A percentile compares a stretch with the other conserved stretches of the same genome.
Conservation (phyloP, 768 basidiomycete genomes). For the Boletus sp. region DNA sequence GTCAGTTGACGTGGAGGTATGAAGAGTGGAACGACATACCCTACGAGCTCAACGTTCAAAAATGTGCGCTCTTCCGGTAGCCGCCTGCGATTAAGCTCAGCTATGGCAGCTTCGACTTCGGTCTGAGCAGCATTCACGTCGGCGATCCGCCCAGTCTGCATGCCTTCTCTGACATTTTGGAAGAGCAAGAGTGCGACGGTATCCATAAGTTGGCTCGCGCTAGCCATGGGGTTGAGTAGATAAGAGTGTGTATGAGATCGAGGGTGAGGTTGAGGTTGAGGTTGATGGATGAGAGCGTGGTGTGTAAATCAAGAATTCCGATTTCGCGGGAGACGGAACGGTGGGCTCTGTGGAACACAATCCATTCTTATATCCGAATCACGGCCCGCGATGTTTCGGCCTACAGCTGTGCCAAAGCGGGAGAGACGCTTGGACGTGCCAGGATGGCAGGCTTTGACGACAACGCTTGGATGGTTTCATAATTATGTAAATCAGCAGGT, state of each 20-base stretch:
- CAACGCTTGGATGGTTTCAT: constrained; percentile 11
- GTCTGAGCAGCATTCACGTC: background rate
- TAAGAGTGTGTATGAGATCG: background rate
- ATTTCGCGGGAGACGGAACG: background rate
- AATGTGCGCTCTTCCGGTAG: background rate
- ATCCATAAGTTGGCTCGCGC: background rate
- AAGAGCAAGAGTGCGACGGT: constrained; percentile 9
- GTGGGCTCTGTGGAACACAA: constrained; percentile 2
- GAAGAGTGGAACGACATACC: background rate
- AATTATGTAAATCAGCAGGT: background rate
- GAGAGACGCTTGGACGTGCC: constrained; percentile 12
- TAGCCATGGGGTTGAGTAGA: constrained; percentile 8
- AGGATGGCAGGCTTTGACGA: constrained; percentile 11
- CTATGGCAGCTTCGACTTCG: constrained; percentile 14
- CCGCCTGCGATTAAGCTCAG: background rate
- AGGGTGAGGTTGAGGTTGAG: too few species aligned
- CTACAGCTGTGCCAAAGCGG: constrained; percentile 16
- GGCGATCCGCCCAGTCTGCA: constrained; percentile 12
- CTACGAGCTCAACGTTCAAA: constrained; percentile 1
- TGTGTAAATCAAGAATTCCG: background rate
- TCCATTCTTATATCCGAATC: constrained; percentile 13
- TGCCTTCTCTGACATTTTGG: constrained; percentile 5
- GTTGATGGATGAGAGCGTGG: background rate
- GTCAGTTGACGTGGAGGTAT: background rate
- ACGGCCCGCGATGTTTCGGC: background rate